A percentile compares a stretch with the other conserved stretches of the same genome.
These are phyloP conservation scores for Cercophora samala DNA, from an alignment of 495 filamentous ascomycete genomes.

Conservation along the genomic window DNA sequence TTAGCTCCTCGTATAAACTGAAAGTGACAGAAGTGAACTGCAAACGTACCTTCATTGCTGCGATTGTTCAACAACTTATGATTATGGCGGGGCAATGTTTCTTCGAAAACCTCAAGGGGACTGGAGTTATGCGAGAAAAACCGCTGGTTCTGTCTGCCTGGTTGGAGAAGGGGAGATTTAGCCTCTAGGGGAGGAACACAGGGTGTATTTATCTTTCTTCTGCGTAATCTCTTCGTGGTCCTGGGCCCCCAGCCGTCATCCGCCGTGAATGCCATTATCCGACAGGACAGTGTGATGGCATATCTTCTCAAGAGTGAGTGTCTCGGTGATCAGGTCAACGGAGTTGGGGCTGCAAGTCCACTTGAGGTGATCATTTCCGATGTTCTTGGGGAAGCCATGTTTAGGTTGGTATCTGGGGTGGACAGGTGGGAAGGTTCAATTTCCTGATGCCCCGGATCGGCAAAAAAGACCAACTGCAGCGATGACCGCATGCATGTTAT, in stretches of 20 bases:
- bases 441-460: not conserved
- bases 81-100: too few relatives aligned
- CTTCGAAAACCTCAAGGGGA: too few relatives aligned
- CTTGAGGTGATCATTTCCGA: not conserved
- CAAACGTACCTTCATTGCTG: not conserved
- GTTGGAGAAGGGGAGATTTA: not conserved
- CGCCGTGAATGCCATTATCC: not conserved
- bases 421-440: not conserved
- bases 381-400: not conserved
- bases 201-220: not conserved
- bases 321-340: not conserved
- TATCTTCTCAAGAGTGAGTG: not conserved
- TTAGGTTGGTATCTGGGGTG: not conserved
- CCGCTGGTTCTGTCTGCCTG: not conserved
- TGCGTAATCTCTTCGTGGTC: too few relatives aligned
- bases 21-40: not conserved
- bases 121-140: not conserved
- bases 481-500: not conserved
- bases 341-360: not conserved
- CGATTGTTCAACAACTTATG: not conserved
- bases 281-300: not conserved
- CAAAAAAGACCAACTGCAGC: not conserved
- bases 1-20: not conserved
- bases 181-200: not conserved
- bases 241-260: too few relatives aligned